Evolutionary conservation across 352 stramenopile species (phyloP), one percentile per base, ranked within the genome.

Genomic region (Globisporangium orthogonon): DNA sequence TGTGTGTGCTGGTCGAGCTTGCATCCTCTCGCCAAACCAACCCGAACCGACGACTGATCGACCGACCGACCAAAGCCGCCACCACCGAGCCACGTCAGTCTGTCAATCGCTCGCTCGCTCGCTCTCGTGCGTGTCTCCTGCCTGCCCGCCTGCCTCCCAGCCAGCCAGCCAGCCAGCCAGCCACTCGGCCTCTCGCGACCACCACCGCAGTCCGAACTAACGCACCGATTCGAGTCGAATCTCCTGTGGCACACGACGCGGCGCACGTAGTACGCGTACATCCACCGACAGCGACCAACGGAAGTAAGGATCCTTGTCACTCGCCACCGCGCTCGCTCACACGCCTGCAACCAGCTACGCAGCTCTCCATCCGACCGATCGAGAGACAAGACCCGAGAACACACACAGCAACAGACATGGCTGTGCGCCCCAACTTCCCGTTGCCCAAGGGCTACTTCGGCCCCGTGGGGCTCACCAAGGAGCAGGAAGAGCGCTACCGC

Each of bases 401-500:
- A n/a, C 9, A 50, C n/a, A 48, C 43, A 48, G 43, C 17, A 48
- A 6, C 45, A 39, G 13, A 35, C 18, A 53, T 66, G 55, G 37
- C 48, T n/a, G 56, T 54, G 17, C 54, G 45, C 49, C 49, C 56
- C 40, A 58, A 63, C 41, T 63, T 63, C 39, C 61, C 61, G n/a
- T 44, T 60, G 49, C 61, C 61, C 1, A 65, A 65, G 54, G 60
- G 54, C 46, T 65, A 56, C 47, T 65, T 65, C 39, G 60, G 53
- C 4, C 39, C 37, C 6, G 18, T 67, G 47, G 30, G 52, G 50
- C 54, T 74, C n/a, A 67, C 69, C 2, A 60, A 63, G n/a, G 56
- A 65, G 41, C 66, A 81, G 50, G 59, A 70, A 44, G 46, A 67
- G 43, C 54, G 58, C 37, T 81, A 72, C 48, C 56, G 63, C 29